Evolutionary conservation across 179 eudicot species (phyloP), one percentile per base, ranked within the genome.

Genomic region (Patellifolia procumbens): DNA sequence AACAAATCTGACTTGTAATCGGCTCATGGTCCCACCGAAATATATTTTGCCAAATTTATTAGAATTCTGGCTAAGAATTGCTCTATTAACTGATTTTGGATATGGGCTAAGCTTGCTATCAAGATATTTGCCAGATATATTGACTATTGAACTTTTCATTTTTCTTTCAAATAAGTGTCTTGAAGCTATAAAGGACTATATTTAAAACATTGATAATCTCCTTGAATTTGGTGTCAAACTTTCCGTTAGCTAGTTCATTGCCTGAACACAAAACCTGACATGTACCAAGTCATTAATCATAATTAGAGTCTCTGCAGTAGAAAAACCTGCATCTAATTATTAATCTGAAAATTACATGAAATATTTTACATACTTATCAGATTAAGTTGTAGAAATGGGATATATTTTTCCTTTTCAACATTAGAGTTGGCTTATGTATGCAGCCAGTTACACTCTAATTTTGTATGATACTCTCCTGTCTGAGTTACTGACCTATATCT

Each of bases 401-500:
- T 35, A 9, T 19, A 4, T 42, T 16, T 62, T 32, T n/a, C 20
- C 20, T 37, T 42, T 59, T 55, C 37, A 19, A 28, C 2, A 31
- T 63, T 37, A 24, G 56, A 29, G 63, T 51, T 20, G 60, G 60
- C 53, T 63, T 55, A 53, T 20, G 29, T 56, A 37, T 15, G 68
- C 69, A 63, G 29, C 49, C 34, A 48, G 19, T 48, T 15, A 16
- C 68, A 29, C 22, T 48, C n/a, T 56, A 29, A 0, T 48, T 61
- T 24, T 10, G 13, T 37, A 31, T 37, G 45, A 58, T n/a, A 28
- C 22, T n/a, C 2, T 17, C 53, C 77, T 53, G 35, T 31, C 26
- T n/a, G 60, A 24, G 66, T 51, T 16, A 37, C 48, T 34, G 66
- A 55, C 58, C 35, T 42, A 1, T 70, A 13, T 74, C 59, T 73